Conservation (phyloP, 1,284 basidiomycete species). For the Rhodotorula sp. region DNA sequence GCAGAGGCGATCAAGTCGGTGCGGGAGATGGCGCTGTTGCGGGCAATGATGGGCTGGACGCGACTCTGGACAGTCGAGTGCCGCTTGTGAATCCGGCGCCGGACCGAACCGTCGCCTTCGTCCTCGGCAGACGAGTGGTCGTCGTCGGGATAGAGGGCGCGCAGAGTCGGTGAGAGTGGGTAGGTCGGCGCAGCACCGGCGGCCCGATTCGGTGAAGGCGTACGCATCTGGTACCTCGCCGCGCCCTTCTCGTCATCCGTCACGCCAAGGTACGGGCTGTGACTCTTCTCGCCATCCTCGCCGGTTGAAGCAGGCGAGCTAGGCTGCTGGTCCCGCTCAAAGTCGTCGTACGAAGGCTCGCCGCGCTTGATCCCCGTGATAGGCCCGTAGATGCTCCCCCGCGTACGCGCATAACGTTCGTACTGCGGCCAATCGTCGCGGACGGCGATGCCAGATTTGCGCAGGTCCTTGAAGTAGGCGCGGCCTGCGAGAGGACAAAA, state of each 20-base stretch:
- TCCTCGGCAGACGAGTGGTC: slow-evolving; percentile 5
- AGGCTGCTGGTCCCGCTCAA: slow-evolving; percentile 1
- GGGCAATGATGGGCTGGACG: slow-evolving; percentile 60
- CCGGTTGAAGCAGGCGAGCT: too few relatives aligned
- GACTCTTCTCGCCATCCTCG: slow-evolving; percentile 5
- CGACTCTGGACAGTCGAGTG: slow-evolving; percentile 58
- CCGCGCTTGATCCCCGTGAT: slow-evolving; percentile 65
- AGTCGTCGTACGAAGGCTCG: not conserved
- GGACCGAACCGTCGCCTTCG: not conserved
- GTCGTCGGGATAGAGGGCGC: slow-evolving; percentile 44
- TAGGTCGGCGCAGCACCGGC: slow-evolving; percentile 21
- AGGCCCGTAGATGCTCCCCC: slow-evolving; percentile 85
- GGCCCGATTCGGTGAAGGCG: slow-evolving; percentile 37
- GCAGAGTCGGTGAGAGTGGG: slow-evolving; percentile 44
- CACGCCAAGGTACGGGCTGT: not conserved
- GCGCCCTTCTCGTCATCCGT: not conserved
- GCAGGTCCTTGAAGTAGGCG: slow-evolving; percentile 97
- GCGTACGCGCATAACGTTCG: slow-evolving; percentile 79
- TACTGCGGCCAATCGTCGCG: slow-evolving; percentile 98
- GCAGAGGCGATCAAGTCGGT: slow-evolving; percentile 86
- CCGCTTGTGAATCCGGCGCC: slow-evolving; percentile 55
- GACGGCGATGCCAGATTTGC: slow-evolving; percentile 85
- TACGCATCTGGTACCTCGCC: slow-evolving; percentile 19
- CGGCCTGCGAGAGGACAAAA: slow-evolving; percentile 54
- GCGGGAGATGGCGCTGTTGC: slow-evolving; percentile 84